These are phyloP conservation scores for Solanum tarapatanum DNA, from an alignment of 257 asterid genomes.

Conservation along the genomic window DNA sequence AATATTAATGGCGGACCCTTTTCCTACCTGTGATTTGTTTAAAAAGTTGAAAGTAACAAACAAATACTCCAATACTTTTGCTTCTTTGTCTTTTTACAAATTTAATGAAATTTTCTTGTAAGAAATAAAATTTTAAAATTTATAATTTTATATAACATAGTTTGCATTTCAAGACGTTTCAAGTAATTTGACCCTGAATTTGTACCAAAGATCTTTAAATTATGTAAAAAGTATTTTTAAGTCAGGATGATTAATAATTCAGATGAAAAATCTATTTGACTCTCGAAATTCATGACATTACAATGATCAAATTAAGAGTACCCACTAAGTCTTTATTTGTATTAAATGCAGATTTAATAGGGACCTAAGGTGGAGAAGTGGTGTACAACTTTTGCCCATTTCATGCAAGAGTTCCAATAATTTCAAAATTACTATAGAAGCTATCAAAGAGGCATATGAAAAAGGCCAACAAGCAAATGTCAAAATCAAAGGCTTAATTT, in stretches of 20 bases:
- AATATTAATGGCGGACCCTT: background rate
- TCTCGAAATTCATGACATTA: background rate
- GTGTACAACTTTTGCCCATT: slow-evolving; percentile 46
- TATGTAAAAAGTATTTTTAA: background rate
- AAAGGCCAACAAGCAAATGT: slow-evolving; percentile 32
- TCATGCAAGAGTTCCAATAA: slow-evolving; percentile 42
- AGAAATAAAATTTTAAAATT: too few species aligned
- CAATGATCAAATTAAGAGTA: too few species aligned
- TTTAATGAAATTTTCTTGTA: background rate
- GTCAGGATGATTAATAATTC: rapidly evolving
- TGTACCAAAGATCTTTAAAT: background rate
- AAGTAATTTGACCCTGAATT: background rate
- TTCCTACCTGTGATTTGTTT: background rate
- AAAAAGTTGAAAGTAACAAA: background rate
- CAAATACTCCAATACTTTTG: background rate
- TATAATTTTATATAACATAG: too few species aligned
- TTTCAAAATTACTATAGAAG: slow-evolving; percentile 43
- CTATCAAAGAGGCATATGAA: slow-evolving; percentile 44
- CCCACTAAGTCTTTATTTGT: background rate
- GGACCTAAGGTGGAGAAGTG: slow-evolving; percentile 79
- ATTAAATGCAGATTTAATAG: slow-evolving; percentile 46
- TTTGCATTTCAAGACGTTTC: background rate
- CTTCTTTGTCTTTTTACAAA: background rate
- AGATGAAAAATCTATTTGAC: rapidly evolving
- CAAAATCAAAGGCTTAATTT: slow-evolving; percentile 53